Conservation (phyloP, 495 filamentous ascomycete genomes). For the Xylaria telfairii region DNA sequence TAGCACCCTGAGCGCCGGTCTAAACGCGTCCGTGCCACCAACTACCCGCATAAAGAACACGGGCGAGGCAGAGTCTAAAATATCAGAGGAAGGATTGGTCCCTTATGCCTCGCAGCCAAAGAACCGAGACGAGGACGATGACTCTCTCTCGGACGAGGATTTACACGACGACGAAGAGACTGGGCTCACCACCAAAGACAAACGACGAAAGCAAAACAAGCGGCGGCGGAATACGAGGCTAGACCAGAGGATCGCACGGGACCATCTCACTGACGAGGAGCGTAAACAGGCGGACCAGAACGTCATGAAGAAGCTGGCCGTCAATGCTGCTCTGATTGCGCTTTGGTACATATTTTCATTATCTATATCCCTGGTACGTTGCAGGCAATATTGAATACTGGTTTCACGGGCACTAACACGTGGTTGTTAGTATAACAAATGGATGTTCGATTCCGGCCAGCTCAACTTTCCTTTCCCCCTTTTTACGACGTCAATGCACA, state of each 20-base stretch:
- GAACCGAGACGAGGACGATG: slow-evolving; percentile 36
- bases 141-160: slow-evolving; percentile 65
- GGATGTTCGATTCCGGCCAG: slow-evolving; percentile 93
- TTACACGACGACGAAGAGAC: slow-evolving; percentile 90
- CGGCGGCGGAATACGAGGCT: slow-evolving; percentile 70
- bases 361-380: slow-evolving; percentile 88
- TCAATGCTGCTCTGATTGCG: slow-evolving; percentile 79
- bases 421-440: slow-evolving; percentile 88
- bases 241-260: slow-evolving; percentile 73
- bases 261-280: slow-evolving; percentile 64
- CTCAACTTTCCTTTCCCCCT: slow-evolving; percentile 93
- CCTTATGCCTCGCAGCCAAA: slow-evolving; percentile 34
- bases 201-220: slow-evolving; percentile 67
- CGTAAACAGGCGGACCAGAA: slow-evolving; percentile 72
- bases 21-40: slow-evolving; percentile 51
- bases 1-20: slow-evolving; percentile 56
- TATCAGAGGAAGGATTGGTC: slow-evolving; percentile 46
- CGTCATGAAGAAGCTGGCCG: slow-evolving; percentile 67
- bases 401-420: slow-evolving; percentile 24
- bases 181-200: slow-evolving; percentile 76
- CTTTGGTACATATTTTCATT: slow-evolving; percentile 96
- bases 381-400: neutral
- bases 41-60: slow-evolving; percentile 40
- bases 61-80: slow-evolving; percentile 47
- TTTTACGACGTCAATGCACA: slow-evolving; percentile 94